Evolutionary conservation across 371 early-diverging fungal species (phyloP).

Genomic region (Synchytrium microbalum): DNA sequence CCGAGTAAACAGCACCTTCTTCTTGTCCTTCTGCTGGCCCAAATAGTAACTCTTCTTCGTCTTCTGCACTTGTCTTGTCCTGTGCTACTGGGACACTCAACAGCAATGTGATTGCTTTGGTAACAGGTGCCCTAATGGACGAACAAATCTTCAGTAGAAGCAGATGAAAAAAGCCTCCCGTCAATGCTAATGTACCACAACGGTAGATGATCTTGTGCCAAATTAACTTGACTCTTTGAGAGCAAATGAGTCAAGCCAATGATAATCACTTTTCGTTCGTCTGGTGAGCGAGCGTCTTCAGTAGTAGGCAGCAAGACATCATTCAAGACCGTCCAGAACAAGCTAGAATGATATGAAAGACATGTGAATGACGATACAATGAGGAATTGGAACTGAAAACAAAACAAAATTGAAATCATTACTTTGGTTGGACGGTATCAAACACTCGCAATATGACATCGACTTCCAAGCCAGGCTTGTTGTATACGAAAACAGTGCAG

Average conservation of each 20-base stretch:
- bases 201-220: neutral
- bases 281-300: neutral
- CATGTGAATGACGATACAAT: too few relatives aligned
- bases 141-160: neutral
- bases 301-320: slow-evolving; percentile 5
- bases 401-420: slow-evolving; percentile 20
- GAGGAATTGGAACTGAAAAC: too few relatives aligned
- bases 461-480: slow-evolving; percentile 50
- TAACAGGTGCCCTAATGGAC: neutral
- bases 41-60: neutral
- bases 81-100: neutral
- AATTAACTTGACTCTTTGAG: neutral
- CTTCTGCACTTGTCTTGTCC: neutral
- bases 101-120: neutral
- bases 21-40: slow-evolving; percentile 2
- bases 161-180: neutral
- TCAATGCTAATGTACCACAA: neutral
- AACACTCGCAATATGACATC: slow-evolving; percentile 61
- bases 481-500: slow-evolving; percentile 55
- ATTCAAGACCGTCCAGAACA: slow-evolving; percentile 4
- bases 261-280: slow-evolving; percentile 5
- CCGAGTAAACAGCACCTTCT: slow-evolving; percentile 7
- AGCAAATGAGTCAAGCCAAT: slow-evolving; percentile 2
- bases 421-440: slow-evolving; percentile 71
- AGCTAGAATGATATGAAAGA: too few relatives aligned